Evolutionary conservation across 257 asterid species (phyloP).

Genomic region (Solanum chaucha): DNA sequence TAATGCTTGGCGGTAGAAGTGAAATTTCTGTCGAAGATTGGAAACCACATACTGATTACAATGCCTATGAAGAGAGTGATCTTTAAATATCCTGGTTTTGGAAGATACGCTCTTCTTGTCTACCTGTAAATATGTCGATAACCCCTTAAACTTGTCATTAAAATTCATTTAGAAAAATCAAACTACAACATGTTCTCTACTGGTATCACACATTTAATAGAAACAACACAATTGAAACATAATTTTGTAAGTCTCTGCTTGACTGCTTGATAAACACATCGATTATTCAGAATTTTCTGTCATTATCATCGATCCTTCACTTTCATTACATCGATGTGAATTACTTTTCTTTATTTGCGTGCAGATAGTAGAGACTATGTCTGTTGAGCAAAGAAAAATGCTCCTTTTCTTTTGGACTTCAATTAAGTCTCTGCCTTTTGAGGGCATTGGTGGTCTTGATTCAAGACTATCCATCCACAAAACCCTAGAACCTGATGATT

Average conservation of each 20-base stretch:
- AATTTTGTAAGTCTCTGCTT: background rate
- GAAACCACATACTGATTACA: slow-evolving; percentile 72
- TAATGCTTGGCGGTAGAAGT: slow-evolving; percentile 63
- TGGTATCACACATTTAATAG: background rate
- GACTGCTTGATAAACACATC: background rate
- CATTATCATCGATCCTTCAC: background rate
- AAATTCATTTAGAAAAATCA: background rate
- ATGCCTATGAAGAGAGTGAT: slow-evolving; percentile 60
- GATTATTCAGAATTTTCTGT: background rate
- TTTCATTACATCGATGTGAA: background rate
- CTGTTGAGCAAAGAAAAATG: slow-evolving; percentile 59
- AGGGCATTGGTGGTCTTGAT: slow-evolving; percentile 74
- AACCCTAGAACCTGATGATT: slow-evolving; percentile 34
- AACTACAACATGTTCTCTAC: background rate
- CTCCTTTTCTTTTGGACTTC: slow-evolving; percentile 97
- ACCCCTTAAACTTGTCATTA: background rate
- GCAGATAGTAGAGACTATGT: slow-evolving; percentile 58
- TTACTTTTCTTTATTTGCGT: background rate
- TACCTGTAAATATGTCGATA: background rate
- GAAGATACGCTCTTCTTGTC: slow-evolving; percentile 41
- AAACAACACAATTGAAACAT: background rate
- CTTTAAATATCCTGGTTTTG: slow-evolving; percentile 82
- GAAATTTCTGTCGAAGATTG: slow-evolving; percentile 76
- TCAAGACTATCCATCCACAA: slow-evolving; percentile 55
- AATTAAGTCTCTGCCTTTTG: slow-evolving; percentile 61